Percentiles rank a stretch among this genome's conserved stretches.
Conservation (phyloP, 176 grass and related monocot genomes). For the Carex pumila region DNA sequence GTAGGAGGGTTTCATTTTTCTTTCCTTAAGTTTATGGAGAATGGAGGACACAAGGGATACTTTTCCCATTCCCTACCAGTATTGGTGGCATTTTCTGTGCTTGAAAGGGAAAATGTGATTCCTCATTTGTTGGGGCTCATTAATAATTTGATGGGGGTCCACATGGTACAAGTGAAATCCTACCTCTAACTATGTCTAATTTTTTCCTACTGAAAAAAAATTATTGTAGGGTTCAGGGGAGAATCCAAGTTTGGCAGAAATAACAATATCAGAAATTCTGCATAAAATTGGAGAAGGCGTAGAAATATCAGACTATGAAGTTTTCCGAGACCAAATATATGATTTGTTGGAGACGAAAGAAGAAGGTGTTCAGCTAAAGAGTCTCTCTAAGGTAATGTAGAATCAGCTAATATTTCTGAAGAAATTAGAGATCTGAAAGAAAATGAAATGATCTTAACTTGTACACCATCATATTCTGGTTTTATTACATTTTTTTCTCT, state of each 20-base stretch:
- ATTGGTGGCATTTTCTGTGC: neutral
- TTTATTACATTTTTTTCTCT: neutral
- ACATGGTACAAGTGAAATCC: neutral
- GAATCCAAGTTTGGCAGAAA: conserved; percentile 14
- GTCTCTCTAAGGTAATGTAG: conserved; percentile 14
- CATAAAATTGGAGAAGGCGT: neutral
- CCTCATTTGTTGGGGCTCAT: neutral
- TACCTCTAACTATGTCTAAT: neutral
- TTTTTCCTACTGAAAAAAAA: neutral
- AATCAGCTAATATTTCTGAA: too few species aligned
- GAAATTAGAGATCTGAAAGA: neutral
- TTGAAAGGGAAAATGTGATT: neutral
- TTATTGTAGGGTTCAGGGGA: neutral
- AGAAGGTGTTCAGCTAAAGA: neutral
- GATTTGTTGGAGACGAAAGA: conserved; percentile 11
- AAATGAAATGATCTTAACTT: neutral
- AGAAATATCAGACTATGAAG: conserved; percentile 17
- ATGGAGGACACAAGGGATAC: neutral
- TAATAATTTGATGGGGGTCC: neutral
- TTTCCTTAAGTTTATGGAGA: neutral
- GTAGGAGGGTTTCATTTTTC: neutral
- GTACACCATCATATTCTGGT: neutral
- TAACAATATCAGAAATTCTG: neutral
- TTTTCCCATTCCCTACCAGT: neutral
- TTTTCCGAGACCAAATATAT: conserved; percentile 18